Evolutionary conservation across 352 stramenopile genomes (phyloP).

Genomic region (Phytopythium vexans): DNA sequence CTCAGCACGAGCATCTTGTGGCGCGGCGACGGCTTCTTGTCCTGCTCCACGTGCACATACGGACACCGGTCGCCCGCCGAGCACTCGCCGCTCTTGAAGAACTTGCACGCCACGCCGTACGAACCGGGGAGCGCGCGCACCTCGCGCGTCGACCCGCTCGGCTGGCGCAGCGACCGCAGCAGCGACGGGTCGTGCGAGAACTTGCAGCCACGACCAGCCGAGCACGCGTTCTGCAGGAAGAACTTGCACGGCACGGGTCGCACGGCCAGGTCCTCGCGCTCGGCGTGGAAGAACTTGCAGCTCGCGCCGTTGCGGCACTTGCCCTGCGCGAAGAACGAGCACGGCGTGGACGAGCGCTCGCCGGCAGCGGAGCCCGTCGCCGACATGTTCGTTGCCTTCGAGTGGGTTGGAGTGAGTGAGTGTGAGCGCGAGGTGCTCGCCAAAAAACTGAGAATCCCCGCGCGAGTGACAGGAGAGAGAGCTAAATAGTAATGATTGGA

Average conservation of each 20-base stretch:
- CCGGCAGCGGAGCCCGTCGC: too few relatives aligned
- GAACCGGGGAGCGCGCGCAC: conserved; percentile 35
- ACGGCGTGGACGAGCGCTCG: too few relatives aligned
- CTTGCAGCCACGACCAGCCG: conserved; percentile 56
- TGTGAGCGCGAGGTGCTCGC: too few relatives aligned
- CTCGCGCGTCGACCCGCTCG: conserved; percentile 44
- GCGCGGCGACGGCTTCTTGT: conserved; percentile 18
- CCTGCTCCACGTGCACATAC: conserved; percentile 61
- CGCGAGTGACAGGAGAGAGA: too few relatives aligned
- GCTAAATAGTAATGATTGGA: too few relatives aligned
- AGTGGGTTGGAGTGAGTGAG: too few relatives aligned
- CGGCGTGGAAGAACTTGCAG: conserved; percentile 66
- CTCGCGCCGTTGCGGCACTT: conserved; percentile 65
- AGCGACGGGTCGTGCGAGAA: conserved; percentile 48
- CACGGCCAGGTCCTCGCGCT: conserved; percentile 29
- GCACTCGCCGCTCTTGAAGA: conserved; percentile 69
- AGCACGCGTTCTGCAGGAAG: conserved; percentile 65
- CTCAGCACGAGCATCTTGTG: conserved; percentile 29
- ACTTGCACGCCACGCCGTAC: conserved; percentile 62
- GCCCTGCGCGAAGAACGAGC: conserved; percentile 62
- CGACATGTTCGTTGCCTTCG: too few relatives aligned
- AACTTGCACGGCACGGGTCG: conserved; percentile 64
- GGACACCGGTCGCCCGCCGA: conserved; percentile 55
- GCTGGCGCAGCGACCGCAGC: conserved; percentile 14
- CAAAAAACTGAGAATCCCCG: too few relatives aligned